phyloP scores from a whole-genome alignment of 192 early-diverging fungal genomes.

The Gryganskiella cystojenkinii region DNA sequence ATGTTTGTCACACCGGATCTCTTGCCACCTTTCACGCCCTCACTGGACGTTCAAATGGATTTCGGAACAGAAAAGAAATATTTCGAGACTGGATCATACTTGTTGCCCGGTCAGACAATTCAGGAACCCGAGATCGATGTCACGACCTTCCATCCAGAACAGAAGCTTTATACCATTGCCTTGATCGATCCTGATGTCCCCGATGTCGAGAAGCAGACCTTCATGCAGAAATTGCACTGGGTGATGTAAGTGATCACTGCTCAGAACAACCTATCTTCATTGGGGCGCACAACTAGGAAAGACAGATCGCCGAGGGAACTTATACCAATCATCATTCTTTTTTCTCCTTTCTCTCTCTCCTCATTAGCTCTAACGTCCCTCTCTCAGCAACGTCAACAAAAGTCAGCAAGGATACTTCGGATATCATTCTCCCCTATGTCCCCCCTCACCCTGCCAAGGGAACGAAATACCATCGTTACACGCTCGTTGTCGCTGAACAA shows the following conservation, averaged over 20 bases:
- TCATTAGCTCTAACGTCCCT: slow-evolving; percentile 65
- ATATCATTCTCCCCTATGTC: slow-evolving; percentile 65
- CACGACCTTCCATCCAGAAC: slow-evolving; percentile 73
- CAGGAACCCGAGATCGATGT: slow-evolving; percentile 65
- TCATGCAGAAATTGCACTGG: slow-evolving; percentile 82
- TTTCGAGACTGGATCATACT: slow-evolving; percentile 39
- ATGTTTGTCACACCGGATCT: slow-evolving; percentile 85
- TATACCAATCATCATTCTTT: no score
- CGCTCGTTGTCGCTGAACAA: slow-evolving; percentile 73
- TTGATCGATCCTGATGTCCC: slow-evolving; percentile 78
- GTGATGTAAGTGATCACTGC: slow-evolving; percentile 57
- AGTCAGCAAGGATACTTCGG: slow-evolving; percentile 51
- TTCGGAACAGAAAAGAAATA: slow-evolving; percentile 40
- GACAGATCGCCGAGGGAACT: no score
- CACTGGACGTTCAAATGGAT: slow-evolving; percentile 55
- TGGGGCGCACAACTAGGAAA: no score
- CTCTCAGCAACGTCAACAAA: slow-evolving; percentile 63
- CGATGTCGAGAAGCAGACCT: slow-evolving; percentile 68
- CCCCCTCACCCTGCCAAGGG: slow-evolving; percentile 84
- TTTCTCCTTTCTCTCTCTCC: neutral
- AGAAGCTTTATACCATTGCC: slow-evolving; percentile 73
- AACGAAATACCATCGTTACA: slow-evolving; percentile 80
- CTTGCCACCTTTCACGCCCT: slow-evolving; percentile 63
- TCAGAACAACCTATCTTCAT: neutral
- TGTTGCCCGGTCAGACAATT: slow-evolving; percentile 62